Base-by-base conservation (phyloP, 1,139 yeast species). In the Scheffersomyces quercinus region DNA sequence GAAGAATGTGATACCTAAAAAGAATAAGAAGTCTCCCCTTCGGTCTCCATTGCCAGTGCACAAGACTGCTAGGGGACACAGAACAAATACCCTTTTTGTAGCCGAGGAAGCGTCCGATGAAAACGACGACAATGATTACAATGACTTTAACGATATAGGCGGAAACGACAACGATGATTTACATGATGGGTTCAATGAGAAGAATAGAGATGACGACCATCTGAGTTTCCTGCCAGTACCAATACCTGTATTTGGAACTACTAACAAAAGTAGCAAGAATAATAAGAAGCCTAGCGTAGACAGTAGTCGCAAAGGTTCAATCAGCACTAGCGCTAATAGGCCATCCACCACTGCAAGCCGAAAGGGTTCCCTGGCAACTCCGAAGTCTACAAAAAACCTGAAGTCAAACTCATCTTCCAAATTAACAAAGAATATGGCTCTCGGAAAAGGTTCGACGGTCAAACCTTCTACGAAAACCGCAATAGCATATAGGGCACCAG, bases 401-500 rank as follows among this genome's bases (percentile, higher is more conserved):
- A 5, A 29, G 11, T 31, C 37, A 20, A 37, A 24, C 28, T 28
- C 24, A 24, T 10, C 35, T 5, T 31, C 35, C 3, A 36, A 24
- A 15, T 8, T 29, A 24, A 74, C 80, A 1, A 75, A 71, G 50
- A 63, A 58, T 29, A 73, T 75, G 62, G 81, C 78, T 3, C 55
- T 74, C 37, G 73, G 73, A 1, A 65, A 57, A 40, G 15, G n/a
- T 11, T 5, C 36, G 12, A 5, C 12, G 14, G 11, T 11, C 20
- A 14, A 34, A 26, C 35, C 42, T 10, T 20, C 26, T 20, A 20
- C 26, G 2, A 20, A 20, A 20, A 20, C 26, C 26, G 26, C 26
- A 8, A 20, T 20, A 20, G 26, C 26, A 20, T 5, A 20, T 20
- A 20, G 26, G 26, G 26, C 8, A 20, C 26, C 26, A 5, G 26